These are phyloP conservation scores for Rhexocercosporidium sp. DNA, from an alignment of 2,329 filamentous ascomycete genomes.

Conservation along the genomic window DNA sequence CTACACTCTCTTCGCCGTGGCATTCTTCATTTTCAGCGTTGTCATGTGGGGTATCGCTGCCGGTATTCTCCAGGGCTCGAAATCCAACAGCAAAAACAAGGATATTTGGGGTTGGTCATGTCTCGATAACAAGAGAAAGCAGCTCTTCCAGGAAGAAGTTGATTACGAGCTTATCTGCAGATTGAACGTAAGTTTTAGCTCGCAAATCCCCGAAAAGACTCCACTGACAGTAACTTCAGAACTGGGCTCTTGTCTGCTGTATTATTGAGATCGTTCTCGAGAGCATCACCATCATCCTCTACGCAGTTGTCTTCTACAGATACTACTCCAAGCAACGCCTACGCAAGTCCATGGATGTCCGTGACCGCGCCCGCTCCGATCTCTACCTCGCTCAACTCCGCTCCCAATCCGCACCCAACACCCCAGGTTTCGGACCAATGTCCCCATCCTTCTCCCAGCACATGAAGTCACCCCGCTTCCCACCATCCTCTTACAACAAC, in stretches of 20 bases:
- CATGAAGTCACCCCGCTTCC: slow-evolving; percentile 59
- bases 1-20: slow-evolving; percentile 92
- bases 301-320: slow-evolving; percentile 94
- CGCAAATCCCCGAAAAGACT: not conserved
- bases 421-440: slow-evolving; percentile 82
- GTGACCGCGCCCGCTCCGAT: slow-evolving; percentile 92
- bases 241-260: slow-evolving; percentile 95
- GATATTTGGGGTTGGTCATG: slow-evolving; percentile 99
- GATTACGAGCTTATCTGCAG: slow-evolving; percentile 91
- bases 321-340: slow-evolving; percentile 97
- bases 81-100: slow-evolving; percentile 74
- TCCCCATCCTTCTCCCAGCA: slow-evolving; percentile 56
- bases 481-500: slow-evolving; percentile 58
- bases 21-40: slow-evolving; percentile 92
- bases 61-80: slow-evolving; percentile 79
- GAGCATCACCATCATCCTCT: slow-evolving; percentile 87
- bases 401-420: slow-evolving; percentile 90
- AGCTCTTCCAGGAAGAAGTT: slow-evolving; percentile 80
- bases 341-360: slow-evolving; percentile 94
- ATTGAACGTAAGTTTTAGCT: slow-evolving; percentile 65
- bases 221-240: slow-evolving; percentile 53
- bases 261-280: slow-evolving; percentile 97
- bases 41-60: slow-evolving; percentile 91
- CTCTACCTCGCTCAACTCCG: slow-evolving; percentile 89
- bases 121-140: slow-evolving; percentile 79